These are phyloP conservation scores for Phaeomoniella chlamydospora DNA, from an alignment of 2,329 filamentous ascomycete genomes.

Conservation along the genomic window DNA sequence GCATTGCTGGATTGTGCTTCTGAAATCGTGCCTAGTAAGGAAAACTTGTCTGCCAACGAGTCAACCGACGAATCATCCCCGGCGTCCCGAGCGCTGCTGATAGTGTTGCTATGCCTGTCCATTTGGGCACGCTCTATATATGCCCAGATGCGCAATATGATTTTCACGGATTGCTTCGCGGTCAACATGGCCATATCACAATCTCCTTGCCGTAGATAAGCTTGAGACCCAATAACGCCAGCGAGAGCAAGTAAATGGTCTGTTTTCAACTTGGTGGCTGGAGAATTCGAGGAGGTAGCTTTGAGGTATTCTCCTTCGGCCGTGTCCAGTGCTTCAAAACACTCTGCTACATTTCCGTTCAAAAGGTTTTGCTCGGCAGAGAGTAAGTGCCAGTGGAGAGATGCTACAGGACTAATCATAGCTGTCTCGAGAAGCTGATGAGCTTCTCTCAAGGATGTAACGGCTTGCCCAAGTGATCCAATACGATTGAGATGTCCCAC, in stretches of 20 bases:
- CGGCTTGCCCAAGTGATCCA: background rate
- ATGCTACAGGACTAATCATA: background rate
- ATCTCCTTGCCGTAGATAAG: slow-evolving; percentile 43
- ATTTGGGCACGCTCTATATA: slow-evolving; percentile 33
- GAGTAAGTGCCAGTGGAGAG: background rate
- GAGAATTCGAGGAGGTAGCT: background rate
- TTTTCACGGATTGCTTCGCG: slow-evolving; percentile 31
- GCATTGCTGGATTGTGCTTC: slow-evolving; percentile 24
- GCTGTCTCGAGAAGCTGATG: background rate
- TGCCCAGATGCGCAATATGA: slow-evolving; percentile 37
- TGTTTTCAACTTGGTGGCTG: slow-evolving; percentile 21
- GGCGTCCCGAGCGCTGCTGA: slow-evolving; percentile 3
- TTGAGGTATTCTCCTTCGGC: background rate
- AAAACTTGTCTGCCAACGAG: slow-evolving; percentile 10
- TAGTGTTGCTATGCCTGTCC: slow-evolving; percentile 5
- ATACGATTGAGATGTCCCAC: background rate
- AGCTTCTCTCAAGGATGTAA: background rate
- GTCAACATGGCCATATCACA: slow-evolving; percentile 30
- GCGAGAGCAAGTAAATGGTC: slow-evolving; percentile 45
- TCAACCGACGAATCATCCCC: background rate
- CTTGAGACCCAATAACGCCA: slow-evolving; percentile 48
- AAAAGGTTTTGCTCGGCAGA: background rate
- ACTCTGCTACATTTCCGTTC: background rate
- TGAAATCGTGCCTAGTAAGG: slow-evolving; percentile 22
- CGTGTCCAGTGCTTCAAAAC: background rate